phyloP scores from a whole-genome alignment of 106 monocot genomes.

The Dendrobium nobile region DNA sequence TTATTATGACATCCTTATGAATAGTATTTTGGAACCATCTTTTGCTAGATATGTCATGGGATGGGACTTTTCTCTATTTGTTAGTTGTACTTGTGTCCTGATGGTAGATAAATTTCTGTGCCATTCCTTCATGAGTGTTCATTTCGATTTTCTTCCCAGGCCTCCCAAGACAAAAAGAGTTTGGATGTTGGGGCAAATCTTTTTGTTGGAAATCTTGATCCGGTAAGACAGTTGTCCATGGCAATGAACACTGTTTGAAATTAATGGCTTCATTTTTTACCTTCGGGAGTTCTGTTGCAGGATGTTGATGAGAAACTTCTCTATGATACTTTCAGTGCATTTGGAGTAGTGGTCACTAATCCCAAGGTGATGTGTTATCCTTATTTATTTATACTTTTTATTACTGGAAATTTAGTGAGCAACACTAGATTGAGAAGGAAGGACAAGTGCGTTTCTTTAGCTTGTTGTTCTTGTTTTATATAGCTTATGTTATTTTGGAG shows the following conservation, averaged over 20 bases:
- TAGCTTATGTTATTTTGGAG: neutral
- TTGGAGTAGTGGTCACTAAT: slow-evolving; percentile 90
- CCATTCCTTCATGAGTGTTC: neutral
- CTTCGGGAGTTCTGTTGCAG: slow-evolving; percentile 23
- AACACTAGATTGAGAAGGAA: neutral
- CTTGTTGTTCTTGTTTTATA: neutral
- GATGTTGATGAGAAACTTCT: slow-evolving; percentile 97
- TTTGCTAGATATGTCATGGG: neutral
- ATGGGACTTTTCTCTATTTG: neutral
- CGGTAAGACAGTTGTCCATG: slow-evolving; percentile 23
- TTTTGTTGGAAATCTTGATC: slow-evolving; percentile 96
- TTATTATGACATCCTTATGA: neutral
- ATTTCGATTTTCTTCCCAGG: slow-evolving; percentile 33
- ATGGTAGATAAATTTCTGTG: neutral
- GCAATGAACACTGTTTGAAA: neutral
- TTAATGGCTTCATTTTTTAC: neutral
- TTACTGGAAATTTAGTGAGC: neutral
- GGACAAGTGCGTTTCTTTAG: neutral
- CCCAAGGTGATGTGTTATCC: slow-evolving; percentile 54
- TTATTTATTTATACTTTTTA: neutral
- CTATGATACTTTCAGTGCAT: slow-evolving; percentile 96
- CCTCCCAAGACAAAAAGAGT: slow-evolving; percentile 99
- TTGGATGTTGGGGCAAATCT: slow-evolving; percentile 98
- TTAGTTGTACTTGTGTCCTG: neutral
- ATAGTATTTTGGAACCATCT: neutral